phyloP scores from a whole-genome alignment of 352 stramenopile species.

The Phytophthora colocasiae region DNA sequence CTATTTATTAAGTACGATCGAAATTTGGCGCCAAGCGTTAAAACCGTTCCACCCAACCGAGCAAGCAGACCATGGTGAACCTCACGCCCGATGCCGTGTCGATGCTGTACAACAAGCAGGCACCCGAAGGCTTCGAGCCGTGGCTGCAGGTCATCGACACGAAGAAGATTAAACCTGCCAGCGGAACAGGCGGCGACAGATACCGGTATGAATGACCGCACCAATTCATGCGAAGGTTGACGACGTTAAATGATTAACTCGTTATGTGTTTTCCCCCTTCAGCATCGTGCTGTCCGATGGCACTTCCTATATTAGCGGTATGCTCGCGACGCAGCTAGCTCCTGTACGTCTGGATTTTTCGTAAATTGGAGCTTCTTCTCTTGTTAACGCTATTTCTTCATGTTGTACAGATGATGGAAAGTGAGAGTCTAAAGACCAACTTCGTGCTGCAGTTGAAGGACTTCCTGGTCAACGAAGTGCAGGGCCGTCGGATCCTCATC shows the following conservation, averaged over 20 bases:
- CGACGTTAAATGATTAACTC: neutral
- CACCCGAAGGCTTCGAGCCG: constrained; percentile 85
- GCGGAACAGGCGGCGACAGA: constrained; percentile 72
- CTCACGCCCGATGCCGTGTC: constrained; percentile 84
- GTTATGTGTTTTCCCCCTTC: constrained; percentile 3
- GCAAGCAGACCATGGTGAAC: constrained; percentile 67
- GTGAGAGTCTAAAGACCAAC: constrained; percentile 81
- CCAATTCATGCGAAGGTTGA: no score
- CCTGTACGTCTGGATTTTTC: constrained; percentile 47
- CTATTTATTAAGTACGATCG: constrained; percentile 2
- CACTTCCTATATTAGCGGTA: constrained; percentile 84
- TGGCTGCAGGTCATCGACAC: constrained; percentile 91
- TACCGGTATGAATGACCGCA: constrained; percentile 52
- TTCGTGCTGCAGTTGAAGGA: constrained; percentile 89
- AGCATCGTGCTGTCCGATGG: constrained; percentile 87
- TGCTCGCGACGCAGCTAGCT: constrained; percentile 85
- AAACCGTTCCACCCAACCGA: constrained; percentile 5
- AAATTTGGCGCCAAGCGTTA: constrained; percentile 32
- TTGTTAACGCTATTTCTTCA: neutral
- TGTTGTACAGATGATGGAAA: constrained; percentile 74
- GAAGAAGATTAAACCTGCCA: constrained; percentile 89
- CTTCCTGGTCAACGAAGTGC: constrained; percentile 84
- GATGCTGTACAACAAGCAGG: constrained; percentile 89
- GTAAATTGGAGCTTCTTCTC: neutral
- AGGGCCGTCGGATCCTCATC: constrained; percentile 86